Percentiles rank a stretch among this genome's conserved stretches.
phyloP scores from a whole-genome alignment of 106 monocot genomes.

The Posidonia australis region DNA sequence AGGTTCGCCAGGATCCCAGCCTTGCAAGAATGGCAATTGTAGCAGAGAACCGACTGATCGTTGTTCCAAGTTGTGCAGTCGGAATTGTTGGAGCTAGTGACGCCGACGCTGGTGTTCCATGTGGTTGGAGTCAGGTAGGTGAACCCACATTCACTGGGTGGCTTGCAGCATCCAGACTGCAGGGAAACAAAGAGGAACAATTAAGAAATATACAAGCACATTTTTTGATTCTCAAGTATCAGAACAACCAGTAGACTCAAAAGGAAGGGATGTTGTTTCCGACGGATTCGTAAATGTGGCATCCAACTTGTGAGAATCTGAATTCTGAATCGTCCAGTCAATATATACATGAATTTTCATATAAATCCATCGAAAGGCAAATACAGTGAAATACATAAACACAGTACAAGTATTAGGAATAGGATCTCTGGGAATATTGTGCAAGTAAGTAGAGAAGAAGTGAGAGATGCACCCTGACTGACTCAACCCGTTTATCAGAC shows the following conservation, averaged over 20 bases:
- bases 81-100: not conserved
- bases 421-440: no score
- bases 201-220: not conserved
- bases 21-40: conserved; percentile 22
- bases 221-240: not conserved
- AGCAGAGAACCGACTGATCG: conserved; percentile 9
- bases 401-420: no score
- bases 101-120: not conserved
- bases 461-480: no score
- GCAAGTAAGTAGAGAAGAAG: no score
- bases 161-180: conserved; percentile 34
- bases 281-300: no score
- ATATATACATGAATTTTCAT: no score
- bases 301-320: no score
- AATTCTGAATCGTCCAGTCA: no score
- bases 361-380: no score
- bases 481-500: no score
- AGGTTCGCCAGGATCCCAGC: conserved; percentile 28
- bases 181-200: not conserved
- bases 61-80: conserved; percentile 22
- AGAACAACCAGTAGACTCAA: not conserved
- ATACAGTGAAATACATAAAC: no score
- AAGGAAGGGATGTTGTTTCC: no score
- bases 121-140: conserved; percentile 9
- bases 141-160: conserved; percentile 16